These are phyloP conservation scores for Stylosanthes scabra DNA, from an alignment of 331 rosid genomes.

Conservation along the genomic window DNA sequence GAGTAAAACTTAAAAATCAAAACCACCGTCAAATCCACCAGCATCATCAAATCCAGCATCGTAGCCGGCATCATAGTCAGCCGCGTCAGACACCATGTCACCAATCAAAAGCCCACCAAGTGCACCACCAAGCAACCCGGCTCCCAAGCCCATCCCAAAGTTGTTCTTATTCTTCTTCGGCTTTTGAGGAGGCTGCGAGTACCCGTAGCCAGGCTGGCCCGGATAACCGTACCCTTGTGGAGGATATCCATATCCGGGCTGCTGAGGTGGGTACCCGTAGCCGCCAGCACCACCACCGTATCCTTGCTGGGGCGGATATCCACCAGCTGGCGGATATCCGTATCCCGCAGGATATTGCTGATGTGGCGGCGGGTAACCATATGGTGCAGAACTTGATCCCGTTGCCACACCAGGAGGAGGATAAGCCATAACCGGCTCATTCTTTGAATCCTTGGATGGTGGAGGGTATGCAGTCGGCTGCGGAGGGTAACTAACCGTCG, in stretches of 20 bases:
- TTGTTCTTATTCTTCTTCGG: slow-evolving; percentile 54
- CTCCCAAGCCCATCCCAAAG: slow-evolving; percentile 81
- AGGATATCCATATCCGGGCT: slow-evolving; percentile 39
- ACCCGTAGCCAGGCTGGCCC: slow-evolving; percentile 44
- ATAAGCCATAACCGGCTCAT: slow-evolving; percentile 50
- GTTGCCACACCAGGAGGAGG: slow-evolving; percentile 29
- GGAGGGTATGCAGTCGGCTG: background rate
- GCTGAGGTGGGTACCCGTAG: slow-evolving; percentile 42
- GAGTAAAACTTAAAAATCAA: slow-evolving; percentile 27
- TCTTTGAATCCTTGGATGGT: background rate
- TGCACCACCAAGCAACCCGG: slow-evolving; percentile 79
- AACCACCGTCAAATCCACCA: slow-evolving; percentile 49
- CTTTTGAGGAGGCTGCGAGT: slow-evolving; percentile 39
- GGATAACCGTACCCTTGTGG: slow-evolving; percentile 47
- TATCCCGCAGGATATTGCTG: background rate
- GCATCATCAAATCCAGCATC: slow-evolving; percentile 62
- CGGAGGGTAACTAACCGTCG: background rate
- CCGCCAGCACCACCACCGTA: slow-evolving; percentile 15
- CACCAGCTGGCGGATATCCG: slow-evolving; percentile 38
- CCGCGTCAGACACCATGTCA: slow-evolving; percentile 69
- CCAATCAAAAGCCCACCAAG: slow-evolving; percentile 83
- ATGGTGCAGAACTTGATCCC: slow-evolving; percentile 33
- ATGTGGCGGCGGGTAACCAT: slow-evolving; percentile 12
- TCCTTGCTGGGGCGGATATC: slow-evolving; percentile 32
- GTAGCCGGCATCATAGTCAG: slow-evolving; percentile 44